Percentiles rank a stretch among this genome's conserved stretches.
Conservation (phyloP, 805 yeast genomes). For the Spathaspora girioi region DNA sequence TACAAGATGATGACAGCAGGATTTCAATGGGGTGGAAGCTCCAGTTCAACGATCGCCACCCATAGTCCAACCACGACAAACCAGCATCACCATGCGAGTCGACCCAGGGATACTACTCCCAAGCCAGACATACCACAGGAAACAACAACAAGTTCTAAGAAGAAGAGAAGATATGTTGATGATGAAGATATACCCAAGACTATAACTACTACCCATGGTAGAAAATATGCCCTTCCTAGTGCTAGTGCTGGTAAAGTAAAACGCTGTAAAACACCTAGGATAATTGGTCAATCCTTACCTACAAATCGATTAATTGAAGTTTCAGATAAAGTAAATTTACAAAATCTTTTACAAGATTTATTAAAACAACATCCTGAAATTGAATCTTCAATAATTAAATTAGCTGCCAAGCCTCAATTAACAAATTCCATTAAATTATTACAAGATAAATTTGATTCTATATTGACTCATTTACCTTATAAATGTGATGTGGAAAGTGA, state of each 20-base stretch:
- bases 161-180: background rate
- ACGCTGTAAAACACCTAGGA: conserved; percentile 38
- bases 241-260: conserved; percentile 13
- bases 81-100: background rate
- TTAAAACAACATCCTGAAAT: conserved; percentile 63
- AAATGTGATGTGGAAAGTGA: conserved; percentile 71
- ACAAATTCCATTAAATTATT: conserved; percentile 50
- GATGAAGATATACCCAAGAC: background rate
- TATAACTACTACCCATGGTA: background rate
- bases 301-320: conserved; percentile 64
- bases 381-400: conserved; percentile 42
- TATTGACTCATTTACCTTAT: conserved; percentile 60
- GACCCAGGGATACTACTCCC: background rate
- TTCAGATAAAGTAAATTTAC: conserved; percentile 55
- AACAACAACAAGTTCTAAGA: background rate
- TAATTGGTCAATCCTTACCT: conserved; percentile 60
- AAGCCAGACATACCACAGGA: background rate
- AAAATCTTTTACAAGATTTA: conserved; percentile 47
- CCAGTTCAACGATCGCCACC: background rate
- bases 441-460: conserved; percentile 39
- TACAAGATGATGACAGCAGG: conserved; percentile 23
- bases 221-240: background rate
- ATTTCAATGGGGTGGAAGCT: conserved; percentile 25
- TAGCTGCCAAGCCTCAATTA: conserved; percentile 59
- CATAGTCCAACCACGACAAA: background rate